Conservation (phyloP, 768 basidiomycete genomes). For the Mycena galopus region DNA sequence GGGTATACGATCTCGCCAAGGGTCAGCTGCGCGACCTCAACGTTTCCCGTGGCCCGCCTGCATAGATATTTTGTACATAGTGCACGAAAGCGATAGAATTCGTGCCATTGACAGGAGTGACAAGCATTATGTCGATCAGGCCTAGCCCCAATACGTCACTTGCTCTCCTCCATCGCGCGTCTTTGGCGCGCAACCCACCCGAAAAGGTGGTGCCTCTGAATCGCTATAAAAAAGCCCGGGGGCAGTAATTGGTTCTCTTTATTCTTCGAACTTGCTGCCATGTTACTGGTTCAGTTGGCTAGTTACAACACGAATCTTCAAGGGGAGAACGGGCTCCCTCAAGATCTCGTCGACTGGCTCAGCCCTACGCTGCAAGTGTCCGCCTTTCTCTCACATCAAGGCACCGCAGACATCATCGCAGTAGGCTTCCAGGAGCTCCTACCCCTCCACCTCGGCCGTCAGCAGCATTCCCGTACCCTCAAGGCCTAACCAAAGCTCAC, state of each 20-base stretch:
- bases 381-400: slow-evolving; percentile 72
- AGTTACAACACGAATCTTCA: slow-evolving; percentile 95
- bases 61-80: slow-evolving; percentile 14
- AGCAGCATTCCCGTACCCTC: background rate
- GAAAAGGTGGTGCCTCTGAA: too few relatives aligned
- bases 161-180: too few relatives aligned
- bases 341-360: slow-evolving; percentile 94
- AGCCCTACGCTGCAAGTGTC: slow-evolving; percentile 85
- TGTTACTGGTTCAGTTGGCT: slow-evolving; percentile 80
- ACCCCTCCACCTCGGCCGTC: slow-evolving; percentile 88
- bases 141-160: too few relatives aligned
- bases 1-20: slow-evolving; percentile 75
- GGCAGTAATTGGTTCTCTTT: too few relatives aligned
- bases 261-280: too few relatives aligned
- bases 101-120: too few relatives aligned
- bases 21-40: slow-evolving; percentile 72
- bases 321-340: slow-evolving; percentile 77
- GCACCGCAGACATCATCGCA: slow-evolving; percentile 86
- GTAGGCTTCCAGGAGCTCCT: slow-evolving; percentile 96
- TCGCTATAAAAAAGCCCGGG: too few relatives aligned
- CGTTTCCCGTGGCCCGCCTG: slow-evolving; percentile 56
- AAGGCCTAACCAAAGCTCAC: slow-evolving; percentile 26
- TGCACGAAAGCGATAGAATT: too few relatives aligned
- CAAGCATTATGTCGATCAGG: too few relatives aligned
- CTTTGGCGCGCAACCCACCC: too few relatives aligned